Base-by-base conservation (phyloP, 2,329 filamentous ascomycete genomes). In the Pestalotiopsis fici region DNA sequence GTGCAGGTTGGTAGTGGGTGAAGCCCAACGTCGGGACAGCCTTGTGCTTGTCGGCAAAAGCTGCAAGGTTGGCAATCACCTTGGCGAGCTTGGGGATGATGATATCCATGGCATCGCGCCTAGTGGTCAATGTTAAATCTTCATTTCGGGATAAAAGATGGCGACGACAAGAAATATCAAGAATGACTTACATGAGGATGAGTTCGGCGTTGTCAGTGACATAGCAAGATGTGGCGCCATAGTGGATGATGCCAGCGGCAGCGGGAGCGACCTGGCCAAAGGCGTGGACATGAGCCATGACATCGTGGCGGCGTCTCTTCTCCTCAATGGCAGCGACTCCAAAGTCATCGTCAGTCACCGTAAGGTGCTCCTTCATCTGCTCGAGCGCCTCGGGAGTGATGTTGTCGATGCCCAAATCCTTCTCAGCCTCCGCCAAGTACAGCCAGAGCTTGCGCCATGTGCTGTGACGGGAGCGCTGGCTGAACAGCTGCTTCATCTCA, bases 401-500 rank as follows among this genome's bases (percentile, higher is more conserved):
- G 57, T 81, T 77, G 9, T 87, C 83, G 59, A 97, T 87, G 2
- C 94, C 94, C 2, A 97, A 87, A 79, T 95, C 91, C 78, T 90
- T 90, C 83, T 97, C 91, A 11, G 87, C 85, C 83, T 97, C 91
- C 27, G 94, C 94, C 12, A 97, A 91, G 81, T 87, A 90, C 57
- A 95, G 83, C 95, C 95, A 98, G 21, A 97, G 88, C 78, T 93
- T 87, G 71, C 94, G 88, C 94, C 94, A 97, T 66, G 90, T 94
- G 55, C 88, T 90, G 78, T 90, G 89, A 35, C 94, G 87, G 65
- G 89, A 91, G 56, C 93, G 88, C 68, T 91, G 88, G 73, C 90
- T 91, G 85, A 97, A 98, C 69, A 97, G 88, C 71, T 87, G 86
- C 74, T 90, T 87, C 92, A 96, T 95, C 81, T 92, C 91, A 47